Base-by-base conservation (phyloP, 176 grass and related monocot genomes). In the Rhynchospora breviuscula region DNA sequence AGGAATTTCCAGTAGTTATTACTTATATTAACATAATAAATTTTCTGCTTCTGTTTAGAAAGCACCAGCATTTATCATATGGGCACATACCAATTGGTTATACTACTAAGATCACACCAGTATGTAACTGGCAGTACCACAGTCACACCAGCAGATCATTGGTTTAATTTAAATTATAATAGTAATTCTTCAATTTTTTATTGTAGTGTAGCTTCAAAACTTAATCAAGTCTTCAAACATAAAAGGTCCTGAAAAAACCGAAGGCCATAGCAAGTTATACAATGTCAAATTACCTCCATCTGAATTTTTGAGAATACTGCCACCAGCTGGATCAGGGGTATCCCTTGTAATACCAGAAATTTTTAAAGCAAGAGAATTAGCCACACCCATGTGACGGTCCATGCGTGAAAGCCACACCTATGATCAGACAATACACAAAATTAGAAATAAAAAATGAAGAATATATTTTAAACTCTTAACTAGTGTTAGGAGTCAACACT, bases 361-460 rank as follows among this genome's bases (percentile, higher is more conserved):
- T 70, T 88, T 92, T 76, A 99, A 84, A 26, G 96, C 93, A 46
- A 95, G 73, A 26, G 93, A 95, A 88, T 99, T 99, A 52, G 89
- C 91, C 68, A 99, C 15, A 81, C 91, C 93, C 91, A 92, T 92
- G 84, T 99, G 93, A 17, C 93, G 87, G 88, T 99, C 93, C 93
- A 90, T 99, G 59, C 89, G 89, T 23, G 86, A 89, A 68, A 99
- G 85, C 93, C 91, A 99, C 12, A 95, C 88, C 96, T 99, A 87
- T 69, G 8, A 81, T 63, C 17, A 84, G 81, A 78, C 1, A 51
- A 70, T 63, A 83, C 46, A 23, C 15, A 25, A 74, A 23, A 35
- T 56, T 25, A 78, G 13, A 3, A 35, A n/a, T n/a, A 19, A 66
- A 54, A 9, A 60, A 12, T 67, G 26, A 29, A 54, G 3, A 60